Percentiles rank a stretch among this genome's conserved stretches.
phyloP scores from a whole-genome alignment of 139 green algal species.

The Chlamydomonas sp. region DNA sequence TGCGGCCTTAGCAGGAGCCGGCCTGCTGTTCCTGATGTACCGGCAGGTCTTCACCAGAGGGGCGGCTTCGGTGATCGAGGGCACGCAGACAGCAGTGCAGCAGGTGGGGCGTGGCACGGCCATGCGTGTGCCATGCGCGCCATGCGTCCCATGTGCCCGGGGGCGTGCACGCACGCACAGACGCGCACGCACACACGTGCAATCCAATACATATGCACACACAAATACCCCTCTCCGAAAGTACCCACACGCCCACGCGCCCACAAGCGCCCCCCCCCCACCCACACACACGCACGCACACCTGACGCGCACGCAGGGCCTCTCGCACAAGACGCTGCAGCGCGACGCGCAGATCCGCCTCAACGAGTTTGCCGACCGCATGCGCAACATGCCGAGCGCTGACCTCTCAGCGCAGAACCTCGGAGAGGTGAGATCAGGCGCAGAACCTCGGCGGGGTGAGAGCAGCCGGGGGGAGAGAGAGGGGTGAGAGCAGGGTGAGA shows the following conservation, averaged over 20 bases:
- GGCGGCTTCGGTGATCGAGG: too few species aligned
- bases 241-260: background rate
- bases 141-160: too few species aligned
- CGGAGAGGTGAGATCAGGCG: too few species aligned
- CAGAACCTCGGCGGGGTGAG: too few species aligned
- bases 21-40: constrained; percentile 22
- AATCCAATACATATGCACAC: background rate
- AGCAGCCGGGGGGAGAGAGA: too few species aligned
- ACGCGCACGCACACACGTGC: background rate
- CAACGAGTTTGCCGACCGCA: constrained; percentile 63
- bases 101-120: background rate
- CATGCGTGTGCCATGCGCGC: background rate
- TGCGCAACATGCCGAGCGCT: constrained; percentile 53
- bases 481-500: too few species aligned
- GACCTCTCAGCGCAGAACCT: constrained; percentile 81
- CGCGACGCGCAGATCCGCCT: constrained; percentile 56
- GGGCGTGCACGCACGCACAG: too few species aligned
- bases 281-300: background rate
- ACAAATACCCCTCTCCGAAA: background rate
- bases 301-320: constrained; percentile 16
- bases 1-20: background rate
- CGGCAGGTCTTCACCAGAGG: constrained; percentile 26
- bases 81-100: background rate
- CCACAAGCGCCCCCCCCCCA: background rate
- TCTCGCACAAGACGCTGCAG: constrained; percentile 49